phyloP scores from a whole-genome alignment of 2,329 filamentous ascomycete genomes.

The Hypoxylon rubiginosum region DNA sequence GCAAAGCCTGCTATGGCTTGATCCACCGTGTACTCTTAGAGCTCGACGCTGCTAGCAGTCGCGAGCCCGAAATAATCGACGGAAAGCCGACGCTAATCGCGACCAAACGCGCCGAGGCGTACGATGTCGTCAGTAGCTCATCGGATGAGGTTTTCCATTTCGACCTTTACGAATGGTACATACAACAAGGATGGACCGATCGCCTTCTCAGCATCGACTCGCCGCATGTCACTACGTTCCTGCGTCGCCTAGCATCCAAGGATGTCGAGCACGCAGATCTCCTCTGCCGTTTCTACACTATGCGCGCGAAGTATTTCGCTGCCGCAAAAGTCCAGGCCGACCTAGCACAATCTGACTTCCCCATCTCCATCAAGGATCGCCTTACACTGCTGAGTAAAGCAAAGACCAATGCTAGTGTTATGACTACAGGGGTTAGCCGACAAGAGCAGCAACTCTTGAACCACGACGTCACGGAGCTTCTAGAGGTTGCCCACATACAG shows the following conservation, averaged over 20 bases:
- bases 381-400: constrained; percentile 92
- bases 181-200: constrained; percentile 85
- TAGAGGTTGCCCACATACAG: constrained; percentile 95
- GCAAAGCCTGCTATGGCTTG: constrained; percentile 87
- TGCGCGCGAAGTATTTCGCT: constrained; percentile 84
- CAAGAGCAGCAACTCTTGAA: constrained; percentile 87
- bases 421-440: constrained; percentile 80
- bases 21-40: constrained; percentile 84
- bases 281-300: constrained; percentile 92
- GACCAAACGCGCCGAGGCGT: constrained; percentile 87
- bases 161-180: constrained; percentile 98
- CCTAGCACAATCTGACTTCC: constrained; percentile 86
- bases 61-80: constrained; percentile 80
- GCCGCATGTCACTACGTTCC: constrained; percentile 86
- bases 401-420: constrained; percentile 90
- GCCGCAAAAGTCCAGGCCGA: constrained; percentile 88
- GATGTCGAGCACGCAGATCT: constrained; percentile 87
- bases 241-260: constrained; percentile 79
- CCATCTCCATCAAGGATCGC: constrained; percentile 82
- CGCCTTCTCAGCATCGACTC: constrained; percentile 88
- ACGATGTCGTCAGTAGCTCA: constrained; percentile 88
- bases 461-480: constrained; percentile 84
- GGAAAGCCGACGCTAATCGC: constrained; percentile 81
- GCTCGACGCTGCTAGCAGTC: constrained; percentile 78
- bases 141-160: constrained; percentile 95